Conservation (phyloP, 805 yeast genomes). For the Metschnikowia cubensis region DNA sequence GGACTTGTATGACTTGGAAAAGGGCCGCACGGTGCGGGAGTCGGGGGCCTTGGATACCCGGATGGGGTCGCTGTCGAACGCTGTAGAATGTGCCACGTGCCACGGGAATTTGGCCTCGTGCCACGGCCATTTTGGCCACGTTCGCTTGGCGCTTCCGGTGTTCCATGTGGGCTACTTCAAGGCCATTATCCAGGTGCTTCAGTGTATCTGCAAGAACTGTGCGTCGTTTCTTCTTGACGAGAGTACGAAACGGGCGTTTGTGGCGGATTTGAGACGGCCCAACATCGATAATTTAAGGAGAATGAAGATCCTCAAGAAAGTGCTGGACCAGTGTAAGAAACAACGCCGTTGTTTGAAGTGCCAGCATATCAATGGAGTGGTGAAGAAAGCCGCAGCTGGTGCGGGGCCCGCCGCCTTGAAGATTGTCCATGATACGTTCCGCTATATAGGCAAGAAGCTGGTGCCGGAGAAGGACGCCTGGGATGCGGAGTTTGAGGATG, state of each 20-base stretch:
- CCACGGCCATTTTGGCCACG: slow-evolving; percentile 98
- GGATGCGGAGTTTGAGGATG: slow-evolving; percentile 81
- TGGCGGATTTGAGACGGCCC: slow-evolving; percentile 80
- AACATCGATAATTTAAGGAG: slow-evolving; percentile 86
- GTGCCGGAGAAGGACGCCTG: slow-evolving; percentile 81
- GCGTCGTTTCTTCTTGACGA: slow-evolving; percentile 75
- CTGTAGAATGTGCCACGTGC: slow-evolving; percentile 86
- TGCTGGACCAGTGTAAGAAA: slow-evolving; percentile 90
- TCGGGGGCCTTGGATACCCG: slow-evolving; percentile 87
- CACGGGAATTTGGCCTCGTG: slow-evolving; percentile 89
- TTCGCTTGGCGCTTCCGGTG: slow-evolving; percentile 88
- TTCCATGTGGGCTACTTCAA: slow-evolving; percentile 98
- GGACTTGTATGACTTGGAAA: slow-evolving; percentile 86
- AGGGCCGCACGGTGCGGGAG: slow-evolving; percentile 76
- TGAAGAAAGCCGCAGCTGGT: slow-evolving; percentile 90
- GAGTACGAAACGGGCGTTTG: slow-evolving; percentile 59
- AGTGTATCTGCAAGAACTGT: slow-evolving; percentile 88
- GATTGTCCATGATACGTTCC: slow-evolving; percentile 90
- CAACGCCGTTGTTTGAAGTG: slow-evolving; percentile 88
- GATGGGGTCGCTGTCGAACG: slow-evolving; percentile 91
- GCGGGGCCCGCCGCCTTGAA: slow-evolving; percentile 91
- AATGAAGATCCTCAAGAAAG: slow-evolving; percentile 79
- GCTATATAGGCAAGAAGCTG: slow-evolving; percentile 90
- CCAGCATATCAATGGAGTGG: slow-evolving; percentile 91
- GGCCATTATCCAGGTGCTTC: slow-evolving; percentile 81